Evolutionary conservation across 2,329 filamentous ascomycete genomes (phyloP), one percentile per base, ranked within the genome.

Genomic region (Pseudofabraea citricarpa): DNA sequence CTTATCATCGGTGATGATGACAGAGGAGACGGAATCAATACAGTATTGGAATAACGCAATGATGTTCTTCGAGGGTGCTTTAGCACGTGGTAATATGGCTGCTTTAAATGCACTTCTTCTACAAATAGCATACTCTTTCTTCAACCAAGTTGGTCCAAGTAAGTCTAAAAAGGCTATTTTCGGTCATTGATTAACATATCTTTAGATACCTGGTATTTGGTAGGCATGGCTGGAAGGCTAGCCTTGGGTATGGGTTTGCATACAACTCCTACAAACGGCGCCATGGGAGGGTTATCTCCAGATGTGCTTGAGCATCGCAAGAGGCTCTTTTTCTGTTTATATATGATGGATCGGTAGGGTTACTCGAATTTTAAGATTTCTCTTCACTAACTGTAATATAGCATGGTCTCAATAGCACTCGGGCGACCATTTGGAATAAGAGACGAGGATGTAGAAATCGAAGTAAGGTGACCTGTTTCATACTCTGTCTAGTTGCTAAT

Each of bases 81-180:
- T 70, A 26, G 63, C 51, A 2, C 57, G 56, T 35, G 65, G 61
- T 15, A 65, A 70, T 22, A 60, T 69, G 61, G 59, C 64, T n/a
- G 66, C 67, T 0, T 46, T 72, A 6, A 68, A 72, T 35, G 67
- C 64, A 4, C 54, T 72, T 23, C 67, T 67, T 54, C 59, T 72
- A 1, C 69, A 72, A 41, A 68, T 73, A 0, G 72, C 69, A 0
- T 73, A 70, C 38, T 71, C 69, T 0, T 72, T 73, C 44, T 72
- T 73, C 54, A 73, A 71, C 39, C 66, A 70, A 36, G 51, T 71
- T 3, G 69, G 69, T 2, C 69, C 69, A 29, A 71, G 67, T 69
- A 53, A 37, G 35, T n/a, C 10, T 3, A n/a, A 3, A 6, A 13
- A 32, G n/a, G 29, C 18, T 5, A 32, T 37, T 60, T 61, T 7